These are phyloP conservation scores for Calocybe indica DNA, from an alignment of 768 basidiomycete genomes.

Conservation along the genomic window DNA sequence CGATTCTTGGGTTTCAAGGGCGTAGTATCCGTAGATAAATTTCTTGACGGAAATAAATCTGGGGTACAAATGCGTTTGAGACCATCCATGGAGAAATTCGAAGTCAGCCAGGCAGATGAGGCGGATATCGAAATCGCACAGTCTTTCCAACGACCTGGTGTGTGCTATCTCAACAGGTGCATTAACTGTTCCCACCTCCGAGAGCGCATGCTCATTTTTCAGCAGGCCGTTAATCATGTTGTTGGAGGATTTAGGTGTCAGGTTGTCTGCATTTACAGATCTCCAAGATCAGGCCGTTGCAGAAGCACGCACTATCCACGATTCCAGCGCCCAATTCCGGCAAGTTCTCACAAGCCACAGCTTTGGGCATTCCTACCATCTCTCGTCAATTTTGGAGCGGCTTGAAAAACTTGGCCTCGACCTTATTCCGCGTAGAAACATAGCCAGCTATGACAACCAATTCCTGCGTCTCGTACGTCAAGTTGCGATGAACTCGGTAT, in stretches of 20 bases:
- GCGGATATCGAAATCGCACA: slow-evolving; percentile 73
- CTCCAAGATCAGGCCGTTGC: slow-evolving; percentile 59
- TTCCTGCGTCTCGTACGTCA: slow-evolving; percentile 57
- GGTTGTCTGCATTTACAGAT: slow-evolving; percentile 46
- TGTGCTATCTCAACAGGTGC: slow-evolving; percentile 70
- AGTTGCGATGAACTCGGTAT: slow-evolving; percentile 55
- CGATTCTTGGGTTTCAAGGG: slow-evolving; percentile 84
- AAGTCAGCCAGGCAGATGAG: slow-evolving; percentile 34
- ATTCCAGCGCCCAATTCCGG: slow-evolving; percentile 44
- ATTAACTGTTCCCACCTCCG: slow-evolving; percentile 3
- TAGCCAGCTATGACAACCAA: slow-evolving; percentile 39
- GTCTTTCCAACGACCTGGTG: slow-evolving; percentile 53
- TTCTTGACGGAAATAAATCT: slow-evolving; percentile 33
- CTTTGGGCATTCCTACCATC: slow-evolving; percentile 38
- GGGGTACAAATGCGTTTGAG: slow-evolving; percentile 68
- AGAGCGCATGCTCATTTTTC: not conserved
- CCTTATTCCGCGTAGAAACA: slow-evolving; percentile 28
- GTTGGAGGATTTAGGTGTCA: slow-evolving; percentile 70
- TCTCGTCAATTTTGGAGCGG: slow-evolving; percentile 45
- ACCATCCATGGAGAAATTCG: slow-evolving; percentile 73
- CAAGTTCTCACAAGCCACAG: slow-evolving; percentile 42
- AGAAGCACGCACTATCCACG: slow-evolving; percentile 52
- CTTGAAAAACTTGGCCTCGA: slow-evolving; percentile 45
- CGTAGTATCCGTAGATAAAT: slow-evolving; percentile 61
- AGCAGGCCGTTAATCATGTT: slow-evolving; percentile 69